Percentiles rank a stretch among this genome's conserved stretches.
These are phyloP conservation scores for Nemania sp. DNA, from an alignment of 2,329 filamentous ascomycete genomes.

Conservation along the genomic window DNA sequence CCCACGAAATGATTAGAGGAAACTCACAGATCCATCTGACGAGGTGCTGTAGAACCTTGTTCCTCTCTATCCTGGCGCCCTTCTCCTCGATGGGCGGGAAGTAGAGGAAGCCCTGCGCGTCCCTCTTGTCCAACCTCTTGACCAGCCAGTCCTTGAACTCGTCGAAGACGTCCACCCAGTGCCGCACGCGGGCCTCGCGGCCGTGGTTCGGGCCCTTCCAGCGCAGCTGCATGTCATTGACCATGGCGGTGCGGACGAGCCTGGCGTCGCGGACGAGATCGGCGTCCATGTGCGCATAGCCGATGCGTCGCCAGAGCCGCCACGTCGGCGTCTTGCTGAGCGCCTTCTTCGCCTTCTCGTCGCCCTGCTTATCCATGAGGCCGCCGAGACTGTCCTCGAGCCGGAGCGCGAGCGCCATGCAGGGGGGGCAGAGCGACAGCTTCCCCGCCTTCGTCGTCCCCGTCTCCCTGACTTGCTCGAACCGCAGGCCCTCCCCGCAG, in stretches of 20 bases:
- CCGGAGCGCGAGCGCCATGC: background rate
- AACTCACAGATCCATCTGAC: conserved; percentile 18
- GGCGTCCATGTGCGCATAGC: background rate
- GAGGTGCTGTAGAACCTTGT: conserved; percentile 12
- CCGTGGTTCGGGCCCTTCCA: background rate
- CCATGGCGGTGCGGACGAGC: background rate
- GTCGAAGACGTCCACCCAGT: conserved; percentile 3
- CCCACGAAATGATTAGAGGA: too few species aligned
- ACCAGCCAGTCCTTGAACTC: conserved; percentile 14
- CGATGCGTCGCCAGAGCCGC: conserved; percentile 13
- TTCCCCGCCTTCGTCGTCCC: background rate
- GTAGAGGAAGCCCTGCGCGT: conserved; percentile 2
- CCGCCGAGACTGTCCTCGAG: conserved; percentile 7
- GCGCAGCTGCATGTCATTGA: background rate
- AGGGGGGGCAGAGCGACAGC: background rate
- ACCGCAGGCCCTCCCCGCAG: conserved; percentile 1
- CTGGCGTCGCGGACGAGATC: background rate
- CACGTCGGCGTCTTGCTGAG: conserved; percentile 3
- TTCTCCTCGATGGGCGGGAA: conserved; percentile 6
- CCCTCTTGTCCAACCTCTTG: conserved; percentile 12
- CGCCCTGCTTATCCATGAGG: too few species aligned
- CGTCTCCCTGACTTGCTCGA: too few species aligned
- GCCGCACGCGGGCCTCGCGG: background rate
- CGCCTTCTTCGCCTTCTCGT: background rate
- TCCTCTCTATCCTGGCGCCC: conserved; percentile 6